These are phyloP conservation scores for Hypoxylon sp. DNA, from an alignment of 2,329 filamentous ascomycete genomes.

Conservation along the genomic window DNA sequence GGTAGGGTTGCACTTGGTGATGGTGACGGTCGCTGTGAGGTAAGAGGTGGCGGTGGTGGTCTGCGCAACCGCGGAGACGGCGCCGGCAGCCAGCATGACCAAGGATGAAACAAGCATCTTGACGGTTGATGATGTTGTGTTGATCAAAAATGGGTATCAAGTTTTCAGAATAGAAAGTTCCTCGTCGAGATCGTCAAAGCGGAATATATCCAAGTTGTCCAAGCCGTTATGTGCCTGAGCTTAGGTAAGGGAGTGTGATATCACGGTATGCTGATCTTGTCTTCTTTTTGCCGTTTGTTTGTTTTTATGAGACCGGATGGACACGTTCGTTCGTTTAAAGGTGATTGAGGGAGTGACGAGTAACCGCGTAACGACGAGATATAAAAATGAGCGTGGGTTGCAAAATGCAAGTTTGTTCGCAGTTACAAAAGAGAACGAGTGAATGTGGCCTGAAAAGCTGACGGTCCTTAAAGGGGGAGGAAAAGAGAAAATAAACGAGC, in stretches of 20 bases:
- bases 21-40: conserved; percentile 52
- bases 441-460: conserved; percentile 32
- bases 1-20: conserved; percentile 51
- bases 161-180: conserved; percentile 22
- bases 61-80: conserved; percentile 50
- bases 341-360: conserved; percentile 39
- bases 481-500: conserved; percentile 21
- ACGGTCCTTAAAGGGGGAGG: conserved; percentile 31
- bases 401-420: conserved; percentile 41
- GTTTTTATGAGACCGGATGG: conserved; percentile 8
- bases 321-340: conserved; percentile 3
- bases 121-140: conserved; percentile 29
- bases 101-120: conserved; percentile 52
- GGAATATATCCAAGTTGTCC: conserved; percentile 22
- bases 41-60: conserved; percentile 52
- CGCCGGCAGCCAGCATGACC: conserved; percentile 50
- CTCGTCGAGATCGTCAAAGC: conserved; percentile 30
- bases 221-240: conserved; percentile 16
- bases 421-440: conserved; percentile 34
- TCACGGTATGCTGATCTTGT: conserved; percentile 28
- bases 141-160: conserved; percentile 41
- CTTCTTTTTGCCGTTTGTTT: conserved; percentile 10
- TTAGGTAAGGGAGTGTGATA: conserved; percentile 20
- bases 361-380: conserved; percentile 30
- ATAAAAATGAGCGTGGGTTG: conserved; percentile 46